Percentiles rank a stretch among this genome's conserved stretches.
phyloP scores from a whole-genome alignment of 2,329 filamentous ascomycete species.

The Calycina marina region DNA sequence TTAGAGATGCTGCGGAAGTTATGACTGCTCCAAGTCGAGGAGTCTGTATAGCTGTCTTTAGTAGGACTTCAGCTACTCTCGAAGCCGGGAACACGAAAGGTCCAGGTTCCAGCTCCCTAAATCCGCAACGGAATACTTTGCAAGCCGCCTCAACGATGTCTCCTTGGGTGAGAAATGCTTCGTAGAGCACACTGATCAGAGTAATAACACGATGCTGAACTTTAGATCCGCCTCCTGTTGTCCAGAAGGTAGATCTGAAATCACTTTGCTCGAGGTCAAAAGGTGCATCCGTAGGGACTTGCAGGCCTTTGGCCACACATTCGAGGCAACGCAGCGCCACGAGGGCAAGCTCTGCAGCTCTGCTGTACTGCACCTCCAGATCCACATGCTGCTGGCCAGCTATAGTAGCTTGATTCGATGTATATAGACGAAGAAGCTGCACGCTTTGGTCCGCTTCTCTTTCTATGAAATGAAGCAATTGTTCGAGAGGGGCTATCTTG shows the following conservation, averaged over 20 bases:
- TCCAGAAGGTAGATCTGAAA: conserved; percentile 30
- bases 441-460: conserved; percentile 38
- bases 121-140: conserved; percentile 56
- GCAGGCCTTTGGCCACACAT: conserved; percentile 57
- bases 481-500: conserved; percentile 38
- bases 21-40: conserved; percentile 56
- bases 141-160: conserved; percentile 63
- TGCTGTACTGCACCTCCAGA: neutral
- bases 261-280: conserved; percentile 49
- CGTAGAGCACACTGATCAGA: conserved; percentile 33
- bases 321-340: conserved; percentile 50
- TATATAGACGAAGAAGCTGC: conserved; percentile 6
- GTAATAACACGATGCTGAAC: conserved; percentile 36
- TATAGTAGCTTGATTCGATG: neutral
- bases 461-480: conserved; percentile 46
- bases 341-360: conserved; percentile 24
- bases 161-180: conserved; percentile 40
- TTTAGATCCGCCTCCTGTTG: conserved; percentile 29
- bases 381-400: neutral
- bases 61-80: conserved; percentile 52
- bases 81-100: conserved; percentile 61
- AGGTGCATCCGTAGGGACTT: conserved; percentile 49
- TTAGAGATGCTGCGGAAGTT: conserved; percentile 55
- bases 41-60: conserved; percentile 40
- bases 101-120: conserved; percentile 58